phyloP scores from a whole-genome alignment of 805 yeast genomes.

The Nakazawaea wickerhamii region DNA sequence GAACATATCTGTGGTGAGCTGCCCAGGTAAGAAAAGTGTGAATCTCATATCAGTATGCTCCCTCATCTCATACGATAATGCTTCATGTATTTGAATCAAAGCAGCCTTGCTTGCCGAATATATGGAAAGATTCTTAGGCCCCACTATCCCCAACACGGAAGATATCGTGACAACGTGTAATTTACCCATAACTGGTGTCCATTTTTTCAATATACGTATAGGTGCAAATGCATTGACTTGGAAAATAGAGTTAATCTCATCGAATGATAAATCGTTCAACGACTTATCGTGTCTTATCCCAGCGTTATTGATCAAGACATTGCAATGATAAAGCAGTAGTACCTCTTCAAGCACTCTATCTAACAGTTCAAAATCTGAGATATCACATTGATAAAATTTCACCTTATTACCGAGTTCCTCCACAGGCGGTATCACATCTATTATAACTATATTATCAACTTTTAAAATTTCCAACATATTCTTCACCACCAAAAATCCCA shows the following conservation, averaged over 20 bases:
- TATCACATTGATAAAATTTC: conserved; percentile 22
- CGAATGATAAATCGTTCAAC: conserved; percentile 18
- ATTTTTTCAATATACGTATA: conserved; percentile 34
- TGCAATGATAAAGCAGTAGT: conserved; percentile 19
- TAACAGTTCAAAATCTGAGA: conserved; percentile 13
- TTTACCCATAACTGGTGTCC: conserved; percentile 30
- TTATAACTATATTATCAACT: conserved; percentile 22
- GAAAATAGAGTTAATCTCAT: conserved; percentile 26
- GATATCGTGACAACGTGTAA: conserved; percentile 38
- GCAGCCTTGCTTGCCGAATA: conserved; percentile 50
- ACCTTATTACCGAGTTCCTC: conserved; percentile 19
- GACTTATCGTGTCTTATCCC: conserved; percentile 36
- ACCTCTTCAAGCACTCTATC: conserved; percentile 23
- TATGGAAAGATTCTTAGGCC: conserved; percentile 41
- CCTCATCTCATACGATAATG: conserved; percentile 34
- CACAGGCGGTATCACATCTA: conserved; percentile 26
- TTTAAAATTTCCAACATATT: not conserved
- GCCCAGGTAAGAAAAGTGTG: conserved; percentile 45
- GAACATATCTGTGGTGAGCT: conserved; percentile 44
- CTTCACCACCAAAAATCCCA: conserved; percentile 36
- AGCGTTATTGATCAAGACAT: conserved; percentile 42
- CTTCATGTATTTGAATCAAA: conserved; percentile 37
- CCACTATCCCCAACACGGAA: conserved; percentile 43
- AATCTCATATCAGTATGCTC: conserved; percentile 22
- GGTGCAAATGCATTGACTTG: conserved; percentile 40